These are phyloP conservation scores for Primulina huaijiensis DNA, from an alignment of 257 asterid genomes.

Conservation along the genomic window DNA sequence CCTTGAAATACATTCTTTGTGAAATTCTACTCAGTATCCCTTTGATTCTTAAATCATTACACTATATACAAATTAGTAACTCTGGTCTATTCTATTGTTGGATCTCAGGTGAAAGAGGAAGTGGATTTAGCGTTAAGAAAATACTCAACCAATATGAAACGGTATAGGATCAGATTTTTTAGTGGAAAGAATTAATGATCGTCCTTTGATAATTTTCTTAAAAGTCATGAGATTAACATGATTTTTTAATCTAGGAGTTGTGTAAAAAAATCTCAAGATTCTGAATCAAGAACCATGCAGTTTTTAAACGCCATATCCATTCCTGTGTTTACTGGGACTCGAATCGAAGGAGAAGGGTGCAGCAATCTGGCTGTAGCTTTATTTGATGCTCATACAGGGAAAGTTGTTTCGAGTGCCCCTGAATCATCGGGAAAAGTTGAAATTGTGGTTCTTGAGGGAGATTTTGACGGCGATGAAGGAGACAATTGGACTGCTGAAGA, in stretches of 20 bases:
- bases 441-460: conserved; percentile 86
- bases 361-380: conserved; percentile 50
- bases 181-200: conserved; percentile 14
- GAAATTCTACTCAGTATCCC: no score
- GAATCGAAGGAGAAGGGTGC: conserved; percentile 74
- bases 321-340: conserved; percentile 87
- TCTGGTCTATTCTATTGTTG: conserved; percentile 23
- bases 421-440: conserved; percentile 68
- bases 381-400: conserved; percentile 49
- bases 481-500: conserved; percentile 67
- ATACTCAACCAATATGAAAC: conserved; percentile 50
- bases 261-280: conserved; percentile 52
- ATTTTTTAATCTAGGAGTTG: conserved; percentile 39
- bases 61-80: background rate
- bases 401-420: conserved; percentile 54
- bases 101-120: conserved; percentile 86
- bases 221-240: background rate
- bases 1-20: background rate
- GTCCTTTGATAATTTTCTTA: conserved; percentile 7
- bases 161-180: conserved; percentile 39
- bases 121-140: conserved; percentile 77
- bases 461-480: conserved; percentile 70
- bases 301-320: conserved; percentile 52
- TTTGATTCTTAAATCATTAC: no score
- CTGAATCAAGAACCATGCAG: conserved; percentile 58